These are phyloP conservation scores for Letharia columbiana DNA, from an alignment of 495 filamentous ascomycete genomes.

Conservation along the genomic window DNA sequence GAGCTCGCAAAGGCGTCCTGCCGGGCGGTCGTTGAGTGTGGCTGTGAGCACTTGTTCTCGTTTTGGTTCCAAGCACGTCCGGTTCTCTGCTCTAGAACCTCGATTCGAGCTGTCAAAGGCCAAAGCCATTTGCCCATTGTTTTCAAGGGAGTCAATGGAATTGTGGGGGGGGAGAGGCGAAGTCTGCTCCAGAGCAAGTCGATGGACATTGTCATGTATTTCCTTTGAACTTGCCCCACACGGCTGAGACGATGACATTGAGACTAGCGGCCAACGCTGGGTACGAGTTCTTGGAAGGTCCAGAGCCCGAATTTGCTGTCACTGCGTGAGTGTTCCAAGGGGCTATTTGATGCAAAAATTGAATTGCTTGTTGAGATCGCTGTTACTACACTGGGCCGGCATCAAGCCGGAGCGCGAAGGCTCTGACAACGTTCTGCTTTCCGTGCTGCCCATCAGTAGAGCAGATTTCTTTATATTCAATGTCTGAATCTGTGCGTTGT, in stretches of 20 bases:
- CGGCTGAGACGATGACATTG: slow-evolving; percentile 1
- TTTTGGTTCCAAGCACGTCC: not conserved
- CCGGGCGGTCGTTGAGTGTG: not conserved
- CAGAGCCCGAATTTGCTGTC: not conserved
- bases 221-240: not conserved
- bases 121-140: not conserved
- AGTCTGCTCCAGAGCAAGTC: not conserved
- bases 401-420: not conserved
- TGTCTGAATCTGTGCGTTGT: not conserved
- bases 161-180: not conserved
- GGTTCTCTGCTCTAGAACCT: not conserved
- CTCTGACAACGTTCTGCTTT: not conserved
- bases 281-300: not conserved
- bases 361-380: not conserved
- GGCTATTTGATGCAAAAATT: not conserved
- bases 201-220: not conserved
- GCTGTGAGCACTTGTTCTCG: not conserved
- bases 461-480: not conserved
- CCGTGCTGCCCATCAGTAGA: not conserved
- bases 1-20: not conserved
- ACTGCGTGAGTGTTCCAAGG: not conserved
- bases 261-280: not conserved
- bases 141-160: not conserved
- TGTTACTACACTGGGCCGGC: not conserved
- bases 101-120: not conserved